phyloP scores from a whole-genome alignment of 495 filamentous ascomycete genomes.

The Talaromyces proteolyticus region DNA sequence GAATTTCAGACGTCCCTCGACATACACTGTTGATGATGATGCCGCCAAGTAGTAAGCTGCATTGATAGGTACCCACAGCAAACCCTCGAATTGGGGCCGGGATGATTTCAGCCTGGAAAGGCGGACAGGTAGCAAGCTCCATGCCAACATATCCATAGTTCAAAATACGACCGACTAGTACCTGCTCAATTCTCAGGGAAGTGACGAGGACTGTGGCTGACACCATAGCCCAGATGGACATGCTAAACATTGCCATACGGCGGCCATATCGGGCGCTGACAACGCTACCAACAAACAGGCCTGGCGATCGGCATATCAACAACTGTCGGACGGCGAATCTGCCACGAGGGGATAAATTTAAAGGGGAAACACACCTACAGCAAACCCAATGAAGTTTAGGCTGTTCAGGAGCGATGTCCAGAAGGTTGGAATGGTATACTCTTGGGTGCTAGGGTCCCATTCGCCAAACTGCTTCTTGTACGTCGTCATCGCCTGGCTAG shows the following conservation, averaged over 20 bases:
- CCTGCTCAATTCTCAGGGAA: slow-evolving; percentile 18
- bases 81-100: slow-evolving; percentile 27
- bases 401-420: slow-evolving; percentile 24
- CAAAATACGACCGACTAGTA: slow-evolving; percentile 24
- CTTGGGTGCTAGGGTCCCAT: slow-evolving; percentile 12
- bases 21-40: slow-evolving; percentile 22
- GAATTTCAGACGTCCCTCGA: slow-evolving; percentile 18
- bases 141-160: slow-evolving; percentile 33
- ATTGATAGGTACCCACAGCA: slow-evolving; percentile 25
- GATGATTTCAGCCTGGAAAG: slow-evolving; percentile 24
- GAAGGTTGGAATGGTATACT: slow-evolving; percentile 16
- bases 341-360: background rate
- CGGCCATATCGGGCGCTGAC: slow-evolving; percentile 25
- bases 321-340: background rate
- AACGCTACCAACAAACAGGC: slow-evolving; percentile 19
- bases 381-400: slow-evolving; percentile 23
- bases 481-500: slow-evolving; percentile 20
- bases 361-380: slow-evolving; percentile 17
- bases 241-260: slow-evolving; percentile 25
- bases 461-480: slow-evolving; percentile 20
- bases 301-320: slow-evolving; percentile 7
- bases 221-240: slow-evolving; percentile 27
- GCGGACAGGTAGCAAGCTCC: slow-evolving; percentile 24
- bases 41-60: slow-evolving; percentile 18
- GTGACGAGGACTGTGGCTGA: slow-evolving; percentile 24